Evolutionary conservation across 108 stramenopile species (phyloP), one percentile per base, ranked within the genome.

Genomic region (Bacterosira constricta): DNA sequence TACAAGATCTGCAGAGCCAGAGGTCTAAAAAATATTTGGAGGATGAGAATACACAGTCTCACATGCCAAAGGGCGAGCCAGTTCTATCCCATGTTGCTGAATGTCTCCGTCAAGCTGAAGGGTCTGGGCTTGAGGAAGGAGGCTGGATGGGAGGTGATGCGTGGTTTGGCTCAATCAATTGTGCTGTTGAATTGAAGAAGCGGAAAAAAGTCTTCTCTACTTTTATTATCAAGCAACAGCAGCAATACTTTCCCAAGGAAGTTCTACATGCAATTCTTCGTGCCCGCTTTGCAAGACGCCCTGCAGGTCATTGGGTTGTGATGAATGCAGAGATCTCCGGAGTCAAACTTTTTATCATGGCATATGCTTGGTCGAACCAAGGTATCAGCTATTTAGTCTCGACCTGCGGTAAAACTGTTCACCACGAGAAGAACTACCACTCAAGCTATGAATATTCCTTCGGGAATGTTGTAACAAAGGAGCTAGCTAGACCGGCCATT

Each of bases 121-220:
- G 37, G 13, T 8, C 60, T 41, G 27, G 17, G 12, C 18, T 62
- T 6, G 23, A 15, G 3, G 10, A 18, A 2, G 60, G 60, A 41
- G 60, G 42, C 5, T 62, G 60, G 60, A 38, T 45, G 39, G 60
- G 60, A 11, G 53, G 52, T 37, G 66, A 68, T 68, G 51, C 66
- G 20, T 68, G 66, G 66, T 68, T 68, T 68, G 66, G 52, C 13
- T 68, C 52, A 15, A 20, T 62, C 3, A 8, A 20, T 1, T 36
- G 34, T 29, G 3, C 15, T 45, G 66, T 68, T 20, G 53, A 53
- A 38, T 42, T 55, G 21, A 38, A 15, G 34, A 23, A 55, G 34
- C 6, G 32, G 36, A 26, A 34, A 12, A 18, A 55, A 15, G 35
- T 68, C 25, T 38, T 50, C 27, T 55, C 66, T 3, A 55, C 31